Base-by-base conservation (phyloP, 768 basidiomycete species). In the Rhodosporidiobolus sp. region DNA sequence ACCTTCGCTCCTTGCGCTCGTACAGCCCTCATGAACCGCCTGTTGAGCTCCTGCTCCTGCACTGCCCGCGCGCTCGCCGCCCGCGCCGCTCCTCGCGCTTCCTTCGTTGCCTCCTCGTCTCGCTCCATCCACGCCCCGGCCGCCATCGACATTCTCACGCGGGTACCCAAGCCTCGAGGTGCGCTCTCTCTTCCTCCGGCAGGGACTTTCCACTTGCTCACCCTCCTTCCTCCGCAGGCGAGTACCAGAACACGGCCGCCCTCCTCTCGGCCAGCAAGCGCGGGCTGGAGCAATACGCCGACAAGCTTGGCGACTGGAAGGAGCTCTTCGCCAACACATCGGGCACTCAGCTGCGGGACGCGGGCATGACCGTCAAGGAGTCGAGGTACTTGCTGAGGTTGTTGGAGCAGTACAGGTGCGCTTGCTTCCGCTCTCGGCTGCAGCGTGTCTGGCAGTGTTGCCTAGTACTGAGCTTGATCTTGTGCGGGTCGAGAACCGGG, bases 361-460 rank as follows among this genome's bases (percentile, higher is more conserved):
- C 53, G 16, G 69, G 69, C 32, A 56, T 70, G 69, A 43, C 38
- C 2, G 26, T 49, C 30, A 45, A 59, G 56, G 57, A 70, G 49
- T 20, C 50, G 16, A 22, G 63, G 49, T 70, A 70, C 45, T 22
- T 30, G 28, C 58, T 70, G n/a, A 65, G 69, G 69, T 28, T 70
- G 56, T 26, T 70, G 28, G 69, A 70, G n/a, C 45, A 50, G 58
- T 70, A 48, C 63, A 45, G 69, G 69, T 70, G 26, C 57, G 69
- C n/a, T 48, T 26, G 17, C 16, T 6, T 20, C 17, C 4, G 22
- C 3, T 16, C n/a, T n/a, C n/a, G n/a, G n/a, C n/a, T n/a, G n/a
- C n/a, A n/a, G n/a, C n/a, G n/a, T n/a, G n/a, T n/a, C n/a, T n/a
- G n/a, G n/a, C n/a, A n/a, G n/a, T n/a, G n/a, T n/a, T n/a, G n/a